These are phyloP conservation scores for Tilletia caries DNA, from an alignment of 1,284 basidiomycete species.

Conservation along the genomic window DNA sequence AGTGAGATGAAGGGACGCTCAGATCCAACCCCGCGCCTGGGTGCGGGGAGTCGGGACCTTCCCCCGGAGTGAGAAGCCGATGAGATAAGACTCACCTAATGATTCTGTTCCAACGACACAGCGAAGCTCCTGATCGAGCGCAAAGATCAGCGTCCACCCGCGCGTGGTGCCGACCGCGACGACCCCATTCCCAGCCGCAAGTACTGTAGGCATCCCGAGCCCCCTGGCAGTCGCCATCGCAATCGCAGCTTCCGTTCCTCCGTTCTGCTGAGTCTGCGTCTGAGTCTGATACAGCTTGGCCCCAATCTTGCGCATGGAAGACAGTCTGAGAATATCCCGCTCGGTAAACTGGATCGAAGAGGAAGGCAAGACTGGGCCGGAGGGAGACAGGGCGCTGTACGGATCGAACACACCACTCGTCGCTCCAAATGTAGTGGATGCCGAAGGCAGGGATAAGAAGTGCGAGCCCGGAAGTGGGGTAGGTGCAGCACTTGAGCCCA, in stretches of 20 bases:
- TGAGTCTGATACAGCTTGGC: constrained; percentile 52
- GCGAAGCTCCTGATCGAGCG: constrained; percentile 76
- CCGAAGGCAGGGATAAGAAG: no score
- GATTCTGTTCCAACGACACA: constrained; percentile 70
- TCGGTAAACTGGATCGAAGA: background rate
- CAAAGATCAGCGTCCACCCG: constrained; percentile 78
- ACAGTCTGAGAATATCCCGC: constrained; percentile 73
- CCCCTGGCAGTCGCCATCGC: constrained; percentile 33
- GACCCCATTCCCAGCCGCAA: constrained; percentile 75
- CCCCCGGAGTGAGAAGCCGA: background rate
- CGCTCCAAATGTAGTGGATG: no score
- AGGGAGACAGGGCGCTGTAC: no score
- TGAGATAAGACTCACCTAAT: constrained; percentile 60
- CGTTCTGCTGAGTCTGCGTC: background rate
- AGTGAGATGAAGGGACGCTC: no score
- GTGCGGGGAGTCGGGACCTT: no score
- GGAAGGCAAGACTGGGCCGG: background rate
- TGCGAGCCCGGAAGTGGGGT: no score
- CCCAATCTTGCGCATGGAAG: constrained; percentile 65
- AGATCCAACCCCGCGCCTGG: no score
- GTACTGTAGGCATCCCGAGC: constrained; percentile 63
- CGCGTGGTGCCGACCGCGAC: constrained; percentile 81
- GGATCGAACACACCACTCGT: no score
- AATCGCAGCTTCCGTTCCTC: background rate
- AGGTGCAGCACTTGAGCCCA: no score